phyloP scores from a whole-genome alignment of 768 basidiomycete species.

The Calocybe gangraenosa region DNA sequence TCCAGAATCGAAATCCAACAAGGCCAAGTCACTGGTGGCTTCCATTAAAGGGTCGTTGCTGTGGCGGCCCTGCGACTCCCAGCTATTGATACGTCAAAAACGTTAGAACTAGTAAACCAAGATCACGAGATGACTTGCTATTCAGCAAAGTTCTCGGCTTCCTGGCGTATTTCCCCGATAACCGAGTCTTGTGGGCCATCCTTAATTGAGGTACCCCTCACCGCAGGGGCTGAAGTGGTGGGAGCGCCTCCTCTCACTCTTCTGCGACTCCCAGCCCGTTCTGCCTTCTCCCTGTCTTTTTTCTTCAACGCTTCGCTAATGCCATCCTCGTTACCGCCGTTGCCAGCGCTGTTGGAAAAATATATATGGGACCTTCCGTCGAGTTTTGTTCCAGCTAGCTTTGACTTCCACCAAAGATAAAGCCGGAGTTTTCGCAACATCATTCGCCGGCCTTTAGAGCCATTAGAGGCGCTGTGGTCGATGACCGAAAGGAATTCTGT shows the following conservation, averaged over 20 bases:
- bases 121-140: slow-evolving; percentile 45
- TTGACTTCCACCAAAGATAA: slow-evolving; percentile 83
- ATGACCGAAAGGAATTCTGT: slow-evolving; percentile 75
- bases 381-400: slow-evolving; percentile 34
- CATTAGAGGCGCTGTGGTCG: slow-evolving; percentile 52
- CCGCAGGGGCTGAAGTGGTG: slow-evolving; percentile 17
- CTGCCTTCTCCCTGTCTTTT: slow-evolving; percentile 65
- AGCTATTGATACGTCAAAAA: slow-evolving; percentile 18
- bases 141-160: slow-evolving; percentile 50
- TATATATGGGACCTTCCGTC: slow-evolving; percentile 26
- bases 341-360: slow-evolving; percentile 20
- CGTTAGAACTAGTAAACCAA: background rate
- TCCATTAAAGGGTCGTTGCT: slow-evolving; percentile 16
- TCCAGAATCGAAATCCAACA: slow-evolving; percentile 34
- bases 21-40: slow-evolving; percentile 21
- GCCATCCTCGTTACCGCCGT: slow-evolving; percentile 50
- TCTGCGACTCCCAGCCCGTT: slow-evolving; percentile 60
- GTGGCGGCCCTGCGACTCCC: slow-evolving; percentile 28
- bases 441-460: slow-evolving; percentile 66
- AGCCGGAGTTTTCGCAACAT: slow-evolving; percentile 70
- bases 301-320: slow-evolving; percentile 73
- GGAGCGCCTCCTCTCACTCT: slow-evolving; percentile 74
- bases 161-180: slow-evolving; percentile 34
- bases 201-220: slow-evolving; percentile 7
- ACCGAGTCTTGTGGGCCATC: slow-evolving; percentile 19